phyloP scores from a whole-genome alignment of 2,329 filamentous ascomycete genomes.

The Penicillium sp. region DNA sequence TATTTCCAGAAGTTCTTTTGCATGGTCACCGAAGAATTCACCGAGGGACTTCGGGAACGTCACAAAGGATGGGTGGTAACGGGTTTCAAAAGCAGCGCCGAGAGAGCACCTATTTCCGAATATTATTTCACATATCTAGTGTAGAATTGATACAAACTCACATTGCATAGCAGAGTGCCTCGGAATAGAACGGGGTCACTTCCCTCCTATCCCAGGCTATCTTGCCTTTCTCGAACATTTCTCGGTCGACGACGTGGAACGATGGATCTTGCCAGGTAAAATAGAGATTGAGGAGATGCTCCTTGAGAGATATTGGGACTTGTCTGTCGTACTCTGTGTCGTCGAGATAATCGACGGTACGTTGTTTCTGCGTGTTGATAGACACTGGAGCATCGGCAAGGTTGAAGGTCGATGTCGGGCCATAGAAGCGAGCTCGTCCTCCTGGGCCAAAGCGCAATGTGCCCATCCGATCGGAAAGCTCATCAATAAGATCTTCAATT shows the following conservation, averaged over 20 bases:
- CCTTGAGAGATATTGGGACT: constrained; percentile 31
- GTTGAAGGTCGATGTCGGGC: constrained; percentile 22
- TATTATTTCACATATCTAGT: background rate
- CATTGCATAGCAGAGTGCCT: constrained; percentile 28
- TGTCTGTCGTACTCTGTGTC: constrained; percentile 25
- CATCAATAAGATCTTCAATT: constrained; percentile 30
- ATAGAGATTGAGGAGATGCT: constrained; percentile 39
- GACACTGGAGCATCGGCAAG: too few species aligned
- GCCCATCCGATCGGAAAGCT: constrained; percentile 35
- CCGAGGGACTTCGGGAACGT: constrained; percentile 36
- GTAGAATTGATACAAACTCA: constrained; percentile 2
- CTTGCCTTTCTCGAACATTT: constrained; percentile 22
- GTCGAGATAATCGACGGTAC: constrained; percentile 4
- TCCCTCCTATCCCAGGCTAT: constrained; percentile 15
- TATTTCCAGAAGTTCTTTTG: constrained; percentile 42
- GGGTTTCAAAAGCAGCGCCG: constrained; percentile 37
- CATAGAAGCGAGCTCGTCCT: constrained; percentile 36
- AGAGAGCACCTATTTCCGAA: constrained; percentile 27
- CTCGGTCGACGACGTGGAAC: constrained; percentile 37
- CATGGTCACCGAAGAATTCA: constrained; percentile 39
- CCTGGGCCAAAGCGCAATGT: constrained; percentile 32
- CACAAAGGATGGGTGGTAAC: constrained; percentile 32
- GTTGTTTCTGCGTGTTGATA: too few species aligned
- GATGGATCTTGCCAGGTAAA: constrained; percentile 44
- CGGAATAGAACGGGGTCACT: constrained; percentile 25